Base-by-base conservation (phyloP, 208 protist species). In the Naegleria fowleri region DNA sequence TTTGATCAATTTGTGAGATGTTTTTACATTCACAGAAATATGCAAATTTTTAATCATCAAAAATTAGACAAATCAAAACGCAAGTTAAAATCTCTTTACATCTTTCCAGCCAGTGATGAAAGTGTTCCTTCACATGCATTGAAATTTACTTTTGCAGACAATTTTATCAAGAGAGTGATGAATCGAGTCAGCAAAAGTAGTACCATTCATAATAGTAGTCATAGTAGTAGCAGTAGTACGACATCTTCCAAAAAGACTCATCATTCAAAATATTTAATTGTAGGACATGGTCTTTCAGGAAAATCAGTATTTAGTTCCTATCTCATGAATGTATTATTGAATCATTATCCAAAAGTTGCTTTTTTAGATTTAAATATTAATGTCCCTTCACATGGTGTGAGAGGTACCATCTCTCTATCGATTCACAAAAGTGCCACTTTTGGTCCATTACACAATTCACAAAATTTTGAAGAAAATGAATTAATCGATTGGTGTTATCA, bases 361-460 rank as follows among this genome's bases (percentile, higher is more conserved):
- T 79, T 79, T 79, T 79, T 79, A 79, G 25, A 79, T 79, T 79
- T 79, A 79, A 79, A 79, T 36, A 79, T 79, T 36, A 79, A 79
- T 79, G 16, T 36, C 9, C 67, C 67, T 79, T 36, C 29, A 36
- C n/a, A 36, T 79, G 67, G 67, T 36, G n/a, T 79, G 7, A 79
- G 29, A 36, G 67, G 67, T 79, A 79, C 29, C 7, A 36, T 79
- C 5, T 79, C 67, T 36, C 29, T 79, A 36, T 36, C 29, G 9
- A 36, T 79, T 36, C 16, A 79, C 9, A 36, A 7, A 79, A 79
- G n/a, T 79, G 0, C 29, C 29, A 79, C 67, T 15, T 79, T 79
- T 79, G 67, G 67, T 36, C 67, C 67, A 36, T 13, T 79, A 36
- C 36, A 13, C 36, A n/a, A 75, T 75, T 75, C 58, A n/a, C 29